phyloP scores from a whole-genome alignment of 345 rosid genomes.

The Aegle marmelos region DNA sequence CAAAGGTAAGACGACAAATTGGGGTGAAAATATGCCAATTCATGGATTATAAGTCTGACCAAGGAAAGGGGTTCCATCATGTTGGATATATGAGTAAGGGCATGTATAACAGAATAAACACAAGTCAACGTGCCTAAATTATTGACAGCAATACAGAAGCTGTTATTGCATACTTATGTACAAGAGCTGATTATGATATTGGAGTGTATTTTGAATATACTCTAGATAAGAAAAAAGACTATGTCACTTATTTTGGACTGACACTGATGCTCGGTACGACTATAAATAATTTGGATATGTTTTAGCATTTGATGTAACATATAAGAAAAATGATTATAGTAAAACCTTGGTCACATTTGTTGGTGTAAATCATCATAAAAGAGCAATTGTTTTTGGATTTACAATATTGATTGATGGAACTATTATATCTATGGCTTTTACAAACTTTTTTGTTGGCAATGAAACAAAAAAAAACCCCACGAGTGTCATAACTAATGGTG shows the following conservation, averaged over 20 bases:
- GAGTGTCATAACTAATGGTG: neutral
- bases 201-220: neutral
- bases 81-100: neutral
- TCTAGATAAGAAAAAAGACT: too few species aligned
- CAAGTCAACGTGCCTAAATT: rapidly evolving
- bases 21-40: rapidly evolving
- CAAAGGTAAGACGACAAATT: too few species aligned
- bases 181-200: rapidly evolving
- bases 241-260: neutral
- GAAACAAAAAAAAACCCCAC: neutral
- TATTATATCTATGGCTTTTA: neutral
- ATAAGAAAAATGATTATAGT: too few species aligned
- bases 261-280: too few species aligned
- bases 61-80: rapidly evolving
- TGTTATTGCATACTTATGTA: too few species aligned
- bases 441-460: rapidly evolving
- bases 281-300: too few species aligned
- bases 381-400: too few species aligned
- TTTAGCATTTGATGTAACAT: neutral
- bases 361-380: neutral
- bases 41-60: too few species aligned
- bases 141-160: too few species aligned
- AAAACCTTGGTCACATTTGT: too few species aligned
- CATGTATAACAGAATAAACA: neutral
- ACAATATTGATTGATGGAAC: neutral